Conservation (phyloP, 1,284 basidiomycete genomes). For the Somion occarium region DNA sequence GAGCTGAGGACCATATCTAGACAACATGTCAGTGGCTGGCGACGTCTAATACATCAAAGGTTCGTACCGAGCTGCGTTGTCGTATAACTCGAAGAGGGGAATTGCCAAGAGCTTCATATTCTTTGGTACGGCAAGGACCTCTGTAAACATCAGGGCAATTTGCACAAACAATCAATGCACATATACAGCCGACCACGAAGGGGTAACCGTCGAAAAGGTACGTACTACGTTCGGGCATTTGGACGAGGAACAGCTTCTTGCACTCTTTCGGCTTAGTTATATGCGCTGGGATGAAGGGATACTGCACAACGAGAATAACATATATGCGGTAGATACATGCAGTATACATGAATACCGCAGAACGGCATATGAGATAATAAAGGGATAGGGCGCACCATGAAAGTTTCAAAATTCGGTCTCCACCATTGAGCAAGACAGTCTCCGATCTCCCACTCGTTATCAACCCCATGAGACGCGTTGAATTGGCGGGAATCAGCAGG, state of each 20-base stretch:
- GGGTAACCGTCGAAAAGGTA: slow-evolving; percentile 17
- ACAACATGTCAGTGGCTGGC: slow-evolving; percentile 6
- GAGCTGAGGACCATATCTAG: slow-evolving; percentile 84
- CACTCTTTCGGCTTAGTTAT: slow-evolving; percentile 97
- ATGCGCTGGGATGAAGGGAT: slow-evolving; percentile 95
- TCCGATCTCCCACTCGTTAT: slow-evolving; percentile 93
- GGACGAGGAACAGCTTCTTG: slow-evolving; percentile 94
- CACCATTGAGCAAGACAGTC: slow-evolving; percentile 97
- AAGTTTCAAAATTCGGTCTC: slow-evolving; percentile 96
- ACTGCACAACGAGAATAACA: slow-evolving; percentile 45
- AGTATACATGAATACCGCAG: not conserved
- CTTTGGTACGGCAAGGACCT: slow-evolving; percentile 92
- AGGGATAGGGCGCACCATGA: slow-evolving; percentile 68
- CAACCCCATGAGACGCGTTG: slow-evolving; percentile 65
- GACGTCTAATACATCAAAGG: not conserved
- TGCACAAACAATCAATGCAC: not conserved
- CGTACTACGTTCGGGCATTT: slow-evolving; percentile 91
- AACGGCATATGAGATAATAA: not conserved
- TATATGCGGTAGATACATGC: slow-evolving; percentile 6
- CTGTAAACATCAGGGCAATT: slow-evolving; percentile 37
- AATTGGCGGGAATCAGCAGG: slow-evolving; percentile 61
- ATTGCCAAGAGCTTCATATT: slow-evolving; percentile 99
- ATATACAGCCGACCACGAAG: not conserved
- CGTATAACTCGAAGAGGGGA: slow-evolving; percentile 94
- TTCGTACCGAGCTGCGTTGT: slow-evolving; percentile 83